Conservation (phyloP, 1,284 basidiomycete species). For the Apiotrichum mycotoxinovorans region DNA sequence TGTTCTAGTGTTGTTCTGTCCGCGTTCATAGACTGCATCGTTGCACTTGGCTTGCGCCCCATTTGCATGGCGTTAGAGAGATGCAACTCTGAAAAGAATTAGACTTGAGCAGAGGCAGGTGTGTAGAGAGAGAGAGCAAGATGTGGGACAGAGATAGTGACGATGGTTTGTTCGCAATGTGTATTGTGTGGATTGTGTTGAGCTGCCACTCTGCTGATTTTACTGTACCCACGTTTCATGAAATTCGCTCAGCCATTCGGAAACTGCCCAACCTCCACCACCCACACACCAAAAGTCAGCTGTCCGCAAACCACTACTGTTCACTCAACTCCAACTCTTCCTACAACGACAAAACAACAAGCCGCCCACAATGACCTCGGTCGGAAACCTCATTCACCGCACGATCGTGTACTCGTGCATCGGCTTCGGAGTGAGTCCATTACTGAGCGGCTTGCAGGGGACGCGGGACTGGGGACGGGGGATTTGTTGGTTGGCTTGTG, state of each 20-base stretch:
- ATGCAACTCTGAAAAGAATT: background rate
- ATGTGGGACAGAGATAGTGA: background rate
- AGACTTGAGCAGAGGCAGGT: background rate
- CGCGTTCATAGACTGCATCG: constrained; percentile 6
- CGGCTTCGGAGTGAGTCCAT: constrained; percentile 17
- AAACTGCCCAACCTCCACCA: background rate
- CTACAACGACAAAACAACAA: background rate
- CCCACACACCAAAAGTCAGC: no score
- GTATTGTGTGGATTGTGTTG: no score
- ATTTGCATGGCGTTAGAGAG: background rate
- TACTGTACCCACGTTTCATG: no score
- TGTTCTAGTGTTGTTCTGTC: constrained; percentile 8
- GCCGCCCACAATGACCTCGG: constrained; percentile 6
- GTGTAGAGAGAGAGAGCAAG: background rate
- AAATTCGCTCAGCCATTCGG: no score
- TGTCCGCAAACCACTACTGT: no score
- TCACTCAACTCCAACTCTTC: background rate
- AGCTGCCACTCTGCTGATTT: no score
- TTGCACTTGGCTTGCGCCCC: background rate
- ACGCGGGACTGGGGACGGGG: background rate
- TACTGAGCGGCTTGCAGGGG: background rate
- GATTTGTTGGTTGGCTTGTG: background rate
- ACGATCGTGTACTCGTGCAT: constrained; percentile 16
- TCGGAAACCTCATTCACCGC: constrained; percentile 21
- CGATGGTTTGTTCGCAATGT: no score